These are phyloP conservation scores for Torulaspora microellipsoides DNA, from an alignment of 805 yeast genomes.

Conservation along the genomic window DNA sequence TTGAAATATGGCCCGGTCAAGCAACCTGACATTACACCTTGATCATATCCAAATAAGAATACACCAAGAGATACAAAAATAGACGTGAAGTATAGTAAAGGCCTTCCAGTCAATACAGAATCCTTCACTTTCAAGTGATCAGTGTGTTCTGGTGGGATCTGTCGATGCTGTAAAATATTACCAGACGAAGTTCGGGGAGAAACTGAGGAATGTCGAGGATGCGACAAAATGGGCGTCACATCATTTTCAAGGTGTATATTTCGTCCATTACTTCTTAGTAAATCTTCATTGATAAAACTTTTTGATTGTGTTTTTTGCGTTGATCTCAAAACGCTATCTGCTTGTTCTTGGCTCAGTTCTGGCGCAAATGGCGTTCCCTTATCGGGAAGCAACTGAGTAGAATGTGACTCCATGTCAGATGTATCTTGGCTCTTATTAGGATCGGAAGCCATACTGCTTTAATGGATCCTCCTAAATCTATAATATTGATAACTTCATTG, in stretches of 20 bases:
- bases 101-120: constrained; percentile 19
- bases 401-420: not conserved
- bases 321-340: constrained; percentile 6
- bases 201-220: constrained; percentile 1
- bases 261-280: not conserved
- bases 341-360: constrained; percentile 7
- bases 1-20: constrained; percentile 69
- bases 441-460: constrained; percentile 1
- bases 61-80: constrained; percentile 43
- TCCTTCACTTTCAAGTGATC: constrained; percentile 18
- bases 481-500: too few relatives aligned
- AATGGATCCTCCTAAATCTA: too few relatives aligned
- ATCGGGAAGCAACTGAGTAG: not conserved
- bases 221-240: not conserved
- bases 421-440: not conserved
- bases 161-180: constrained; percentile 6
- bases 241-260: not conserved
- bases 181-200: constrained; percentile 6
- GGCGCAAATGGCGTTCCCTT: constrained; percentile 3
- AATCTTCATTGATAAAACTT: not conserved
- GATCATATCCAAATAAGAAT: constrained; percentile 74
- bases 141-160: constrained; percentile 8
- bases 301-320: not conserved
- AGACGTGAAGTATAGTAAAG: constrained; percentile 36
- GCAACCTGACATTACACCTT: constrained; percentile 88